Percentiles rank a stretch among this genome's conserved stretches.
Conservation (phyloP, 768 basidiomycete species). For the Vararia minispora region DNA sequence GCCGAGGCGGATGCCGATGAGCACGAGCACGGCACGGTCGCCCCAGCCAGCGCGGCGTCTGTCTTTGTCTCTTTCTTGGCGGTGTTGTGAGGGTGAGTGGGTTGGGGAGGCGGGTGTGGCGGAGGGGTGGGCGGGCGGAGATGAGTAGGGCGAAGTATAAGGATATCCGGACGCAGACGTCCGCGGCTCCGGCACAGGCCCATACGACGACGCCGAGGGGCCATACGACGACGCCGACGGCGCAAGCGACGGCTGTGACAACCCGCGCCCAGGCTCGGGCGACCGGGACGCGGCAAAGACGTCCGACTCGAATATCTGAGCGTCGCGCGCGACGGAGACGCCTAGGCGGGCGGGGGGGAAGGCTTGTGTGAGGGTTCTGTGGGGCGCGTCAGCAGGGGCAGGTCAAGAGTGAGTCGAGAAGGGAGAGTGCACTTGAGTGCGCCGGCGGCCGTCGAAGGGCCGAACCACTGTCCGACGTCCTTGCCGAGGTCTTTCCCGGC, state of each 20-base stretch:
- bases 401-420: neutral
- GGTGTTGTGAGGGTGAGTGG: no score
- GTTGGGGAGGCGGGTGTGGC: no score
- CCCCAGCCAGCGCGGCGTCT: conserved; percentile 47
- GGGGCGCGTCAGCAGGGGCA: neutral
- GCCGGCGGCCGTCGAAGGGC: conserved; percentile 94
- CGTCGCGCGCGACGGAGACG: conserved; percentile 75
- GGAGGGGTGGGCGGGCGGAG: no score
- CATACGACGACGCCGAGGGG: no score
- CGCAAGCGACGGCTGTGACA: no score
- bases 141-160: no score
- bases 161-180: no score
- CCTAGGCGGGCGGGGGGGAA: conserved; percentile 77
- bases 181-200: no score
- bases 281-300: conserved; percentile 80
- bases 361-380: conserved; percentile 60
- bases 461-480: conserved; percentile 96
- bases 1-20: conserved; percentile 81
- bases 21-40: conserved; percentile 69
- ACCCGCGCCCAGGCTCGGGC: no score
- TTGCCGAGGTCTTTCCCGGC: conserved; percentile 93
- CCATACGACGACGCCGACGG: no score
- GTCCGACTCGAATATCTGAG: conserved; percentile 74
- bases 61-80: no score
- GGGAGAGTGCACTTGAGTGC: conserved; percentile 62